Evolutionary conservation across 2,329 filamentous ascomycete genomes (phyloP).

Genomic region (Scedosporium apiospermum): DNA sequence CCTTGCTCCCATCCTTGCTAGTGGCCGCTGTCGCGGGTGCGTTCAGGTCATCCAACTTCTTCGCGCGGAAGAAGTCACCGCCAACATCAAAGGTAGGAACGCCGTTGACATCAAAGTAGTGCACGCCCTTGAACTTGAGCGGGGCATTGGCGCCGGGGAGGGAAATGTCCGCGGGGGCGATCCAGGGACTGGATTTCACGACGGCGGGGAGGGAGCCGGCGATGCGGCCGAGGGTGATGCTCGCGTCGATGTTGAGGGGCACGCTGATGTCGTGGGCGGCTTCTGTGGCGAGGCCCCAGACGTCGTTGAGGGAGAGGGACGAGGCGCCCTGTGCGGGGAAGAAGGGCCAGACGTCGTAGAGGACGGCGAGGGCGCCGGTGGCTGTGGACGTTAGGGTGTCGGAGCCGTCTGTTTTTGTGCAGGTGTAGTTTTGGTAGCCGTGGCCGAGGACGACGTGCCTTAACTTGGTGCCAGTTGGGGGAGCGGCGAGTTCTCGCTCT

Average conservation of each 20-base stretch:
- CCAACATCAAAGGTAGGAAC: conserved; percentile 52
- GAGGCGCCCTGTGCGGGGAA: conserved; percentile 33
- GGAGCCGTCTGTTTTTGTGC: conserved; percentile 21
- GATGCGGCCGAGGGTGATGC: conserved; percentile 15
- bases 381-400: conserved; percentile 24
- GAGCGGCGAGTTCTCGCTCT: conserved; percentile 30
- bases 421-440: conserved; percentile 63
- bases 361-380: conserved; percentile 48
- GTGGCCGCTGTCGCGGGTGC: conserved; percentile 40
- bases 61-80: conserved; percentile 29
- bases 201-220: conserved; percentile 27
- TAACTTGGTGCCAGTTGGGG: conserved; percentile 28
- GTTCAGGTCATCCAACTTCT: conserved; percentile 37
- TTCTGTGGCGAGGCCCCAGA: conserved; percentile 30
- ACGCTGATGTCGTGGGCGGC: conserved; percentile 30
- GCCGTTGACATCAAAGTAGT: conserved; percentile 51
- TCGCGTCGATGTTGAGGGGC: conserved; percentile 36
- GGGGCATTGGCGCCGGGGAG: conserved; percentile 19
- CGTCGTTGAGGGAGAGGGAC: conserved; percentile 24
- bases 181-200: conserved; percentile 35
- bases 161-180: conserved; percentile 26
- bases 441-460: conserved; percentile 52
- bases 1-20: conserved; percentile 38
- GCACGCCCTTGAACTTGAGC: conserved; percentile 46
- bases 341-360: conserved; percentile 47